Base-by-base conservation (phyloP, 2,329 filamentous ascomycete species). In the Cladophialophora bantiana region DNA sequence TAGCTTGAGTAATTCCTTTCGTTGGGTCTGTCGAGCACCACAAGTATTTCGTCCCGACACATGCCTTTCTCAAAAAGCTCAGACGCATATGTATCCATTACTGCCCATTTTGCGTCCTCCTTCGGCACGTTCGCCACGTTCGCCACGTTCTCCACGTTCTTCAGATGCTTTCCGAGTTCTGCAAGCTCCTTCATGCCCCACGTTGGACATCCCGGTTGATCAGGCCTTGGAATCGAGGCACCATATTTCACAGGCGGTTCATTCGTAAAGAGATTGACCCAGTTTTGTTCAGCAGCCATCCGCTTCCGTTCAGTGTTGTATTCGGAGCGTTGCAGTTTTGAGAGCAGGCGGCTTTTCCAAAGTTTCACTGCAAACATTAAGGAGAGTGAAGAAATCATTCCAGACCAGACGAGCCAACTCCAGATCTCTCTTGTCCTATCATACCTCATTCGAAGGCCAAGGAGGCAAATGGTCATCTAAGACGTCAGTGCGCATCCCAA, bases 401-500 rank as follows among this genome's bases (percentile, higher is more conserved):
- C 45, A 31, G 20, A 50, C 18, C 18, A 31, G 18, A 26, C 45
- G 45, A 50, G 45, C 45, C 18, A 50, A 26, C 18, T 50, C 45
- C 45, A 7, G 45, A 26, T 50, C 45, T 50, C 45, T 50, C 18
- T 26, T 50, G 18, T 50, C 7, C 45, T 50, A 20, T 20, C 45
- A 50, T 26, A 50, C 45, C 20, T 50, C 18, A 2, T 50, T 50
- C 20, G 57, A 31, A 18, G 57, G 38, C 40, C 7, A 50, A 32
- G 26, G 7, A n/a, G 40, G 57, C 40, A 31, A 50, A 48, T 32
- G 38, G 15, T 32, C 12, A 31, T 48, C 50, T 20, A 50, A 50
- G 18, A 20, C 45, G 45, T 50, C 18, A 10, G 45, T 26, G 45
- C 45, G 45, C 45, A 50, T 50, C 18, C 45, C 45, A 50, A 50